Evolutionary conservation across 2,329 filamentous ascomycete species (phyloP), one percentile per base, ranked within the genome.

Genomic region (Didymella exigua): DNA sequence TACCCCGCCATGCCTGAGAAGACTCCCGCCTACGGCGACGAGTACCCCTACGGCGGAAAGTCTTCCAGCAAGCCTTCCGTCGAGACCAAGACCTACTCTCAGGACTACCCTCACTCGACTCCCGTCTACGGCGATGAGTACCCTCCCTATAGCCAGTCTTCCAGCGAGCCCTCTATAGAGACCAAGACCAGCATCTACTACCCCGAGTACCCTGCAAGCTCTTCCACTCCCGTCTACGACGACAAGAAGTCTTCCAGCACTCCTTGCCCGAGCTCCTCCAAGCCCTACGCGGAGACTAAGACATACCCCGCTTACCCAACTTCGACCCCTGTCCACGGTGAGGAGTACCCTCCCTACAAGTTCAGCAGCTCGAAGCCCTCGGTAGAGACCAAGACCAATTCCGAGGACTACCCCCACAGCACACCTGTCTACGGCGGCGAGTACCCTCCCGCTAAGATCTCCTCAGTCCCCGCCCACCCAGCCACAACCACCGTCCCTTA

Each of bases 1-100:
- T 65, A 66, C 57, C 54, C 60, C 34, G 49, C 59, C 33, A 45
- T 45, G 3, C 55, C 62, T 18, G 42, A 49, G 45, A 45, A 61
- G 41, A 60, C 58, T 27, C 54, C 57, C n/a, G 24, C 29, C 11
- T 34, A 58, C 38, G 37, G 48, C 16, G 48, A 49, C 18, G 49
- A 51, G 29, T 53, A 58, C 26, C 49, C 55, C 33, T 38, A 62
- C 51, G 43, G 43, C n/a, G 19, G 26, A 5, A 27, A 27, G 26
- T 4, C n/a, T n/a, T n/a, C n/a, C n/a, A n/a, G 36, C 37, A 2
- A 41, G 23, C 37, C 37, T 18, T 41, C 37, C 23, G 19, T 11
- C 24, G 27, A 49, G 36, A 42, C 27, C 1, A 42, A 33, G 21
- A 34, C n/a, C 14, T 14, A 36, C 5, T 36, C 24, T 30, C 11